These are phyloP conservation scores for Dorcoceras hygrometricum DNA, from an alignment of 257 asterid genomes.

Conservation along the genomic window DNA sequence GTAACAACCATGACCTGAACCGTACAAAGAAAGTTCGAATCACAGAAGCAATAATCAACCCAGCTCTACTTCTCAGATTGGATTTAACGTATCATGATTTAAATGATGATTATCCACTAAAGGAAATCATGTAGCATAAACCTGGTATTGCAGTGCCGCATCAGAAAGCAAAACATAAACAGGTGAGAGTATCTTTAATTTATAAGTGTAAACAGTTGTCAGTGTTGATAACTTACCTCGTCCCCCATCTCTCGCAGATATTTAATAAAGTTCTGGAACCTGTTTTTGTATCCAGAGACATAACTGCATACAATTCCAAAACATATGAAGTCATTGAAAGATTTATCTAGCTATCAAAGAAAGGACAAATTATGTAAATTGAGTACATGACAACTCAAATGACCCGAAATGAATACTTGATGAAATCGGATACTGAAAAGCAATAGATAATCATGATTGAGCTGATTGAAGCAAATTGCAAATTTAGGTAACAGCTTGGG, in stretches of 20 bases:
- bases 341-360: not conserved
- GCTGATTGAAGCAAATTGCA: too few relatives aligned
- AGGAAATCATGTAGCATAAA: not conserved
- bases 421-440: too few relatives aligned
- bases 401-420: not conserved
- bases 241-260: conserved; percentile 99
- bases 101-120: too few relatives aligned
- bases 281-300: conserved; percentile 91
- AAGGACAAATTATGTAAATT: not conserved
- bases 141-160: not conserved
- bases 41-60: not conserved
- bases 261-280: conserved; percentile 95
- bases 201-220: conserved; percentile 1
- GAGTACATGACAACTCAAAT: not conserved
- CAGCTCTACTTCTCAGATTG: not conserved
- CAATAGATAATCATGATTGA: too few relatives aligned
- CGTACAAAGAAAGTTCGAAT: not conserved
- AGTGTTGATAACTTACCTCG: conserved; percentile 58
- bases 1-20: conserved; percentile 97
- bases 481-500: too few relatives aligned
- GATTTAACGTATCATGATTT: not conserved
- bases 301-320: conserved; percentile 59
- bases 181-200: not conserved
- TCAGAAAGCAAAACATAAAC: not conserved
- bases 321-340: conserved; percentile 1